Conservation (phyloP, 2,329 filamentous ascomycete genomes). For the Fusarium cicatricum region DNA sequence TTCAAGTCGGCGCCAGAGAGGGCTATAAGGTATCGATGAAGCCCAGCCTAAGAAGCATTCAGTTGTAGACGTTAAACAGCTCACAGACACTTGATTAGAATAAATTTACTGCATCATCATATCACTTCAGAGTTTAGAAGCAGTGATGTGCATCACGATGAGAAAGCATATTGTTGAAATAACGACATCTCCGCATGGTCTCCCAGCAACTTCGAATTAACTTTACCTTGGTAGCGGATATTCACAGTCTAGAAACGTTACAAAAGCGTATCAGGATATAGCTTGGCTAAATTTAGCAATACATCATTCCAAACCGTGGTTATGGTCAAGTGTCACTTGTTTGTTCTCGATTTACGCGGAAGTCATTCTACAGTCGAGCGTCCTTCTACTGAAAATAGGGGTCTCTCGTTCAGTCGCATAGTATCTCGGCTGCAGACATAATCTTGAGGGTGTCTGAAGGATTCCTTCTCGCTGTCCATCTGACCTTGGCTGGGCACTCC, state of each 20-base stretch:
- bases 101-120: not conserved
- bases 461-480: constrained; percentile 27
- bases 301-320: constrained; percentile 20
- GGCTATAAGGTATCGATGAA: not conserved
- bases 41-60: not conserved
- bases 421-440: not conserved
- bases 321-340: not conserved
- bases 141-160: not conserved
- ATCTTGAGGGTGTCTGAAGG: constrained; percentile 18
- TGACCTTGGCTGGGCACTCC: constrained; percentile 30
- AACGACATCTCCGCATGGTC: constrained; percentile 17
- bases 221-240: constrained; percentile 25
- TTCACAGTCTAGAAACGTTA: constrained; percentile 24
- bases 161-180: constrained; percentile 6
- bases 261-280: constrained; percentile 23
- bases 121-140: constrained; percentile 2
- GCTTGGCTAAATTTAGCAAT: constrained; percentile 16
- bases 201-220: constrained; percentile 33
- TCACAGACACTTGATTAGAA: not conserved
- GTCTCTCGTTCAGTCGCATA: not conserved
- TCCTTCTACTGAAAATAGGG: not conserved
- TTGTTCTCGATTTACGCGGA: not conserved
- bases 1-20: not conserved
- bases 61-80: not conserved
- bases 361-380: not conserved